These are phyloP conservation scores for Amanita fuliginea DNA, from an alignment of 768 basidiomycete species.

Conservation along the genomic window DNA sequence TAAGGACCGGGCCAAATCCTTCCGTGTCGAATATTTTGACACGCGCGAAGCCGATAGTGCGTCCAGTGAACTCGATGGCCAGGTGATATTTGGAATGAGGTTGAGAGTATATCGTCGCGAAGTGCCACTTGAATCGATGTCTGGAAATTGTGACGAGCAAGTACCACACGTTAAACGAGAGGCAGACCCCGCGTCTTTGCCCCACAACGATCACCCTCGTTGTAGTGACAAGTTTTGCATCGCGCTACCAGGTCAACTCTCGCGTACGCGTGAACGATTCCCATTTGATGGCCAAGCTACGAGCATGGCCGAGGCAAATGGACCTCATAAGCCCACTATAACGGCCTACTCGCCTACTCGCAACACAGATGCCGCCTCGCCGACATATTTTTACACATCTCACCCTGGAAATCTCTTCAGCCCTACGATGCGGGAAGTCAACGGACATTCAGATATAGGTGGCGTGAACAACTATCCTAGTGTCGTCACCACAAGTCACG, in stretches of 20 bases:
- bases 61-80: constrained; percentile 35
- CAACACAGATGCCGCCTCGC: constrained; percentile 16
- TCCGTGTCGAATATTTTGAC: constrained; percentile 60
- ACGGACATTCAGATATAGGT: not conserved
- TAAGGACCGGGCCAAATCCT: constrained; percentile 23
- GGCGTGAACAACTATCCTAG: not conserved
- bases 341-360: constrained; percentile 1
- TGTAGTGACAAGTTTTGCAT: constrained; percentile 12
- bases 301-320: constrained; percentile 8
- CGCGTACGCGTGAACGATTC: constrained; percentile 25
- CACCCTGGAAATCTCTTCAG: constrained; percentile 6
- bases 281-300: constrained; percentile 13
- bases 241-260: constrained; percentile 20
- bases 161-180: constrained; percentile 9
- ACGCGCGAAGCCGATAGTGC: constrained; percentile 46
- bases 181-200: not conserved
- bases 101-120: constrained; percentile 32
- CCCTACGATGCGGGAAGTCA: constrained; percentile 4
- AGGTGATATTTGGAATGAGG: constrained; percentile 39
- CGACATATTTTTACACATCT: constrained; percentile 25
- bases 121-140: constrained; percentile 3
- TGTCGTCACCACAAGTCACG: not conserved
- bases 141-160: constrained; percentile 12
- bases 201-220: constrained; percentile 7
- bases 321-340: constrained; percentile 4